Evolutionary conservation across 176 grass and related monocot genomes (phyloP).

Genomic region (Oryza punctata): DNA sequence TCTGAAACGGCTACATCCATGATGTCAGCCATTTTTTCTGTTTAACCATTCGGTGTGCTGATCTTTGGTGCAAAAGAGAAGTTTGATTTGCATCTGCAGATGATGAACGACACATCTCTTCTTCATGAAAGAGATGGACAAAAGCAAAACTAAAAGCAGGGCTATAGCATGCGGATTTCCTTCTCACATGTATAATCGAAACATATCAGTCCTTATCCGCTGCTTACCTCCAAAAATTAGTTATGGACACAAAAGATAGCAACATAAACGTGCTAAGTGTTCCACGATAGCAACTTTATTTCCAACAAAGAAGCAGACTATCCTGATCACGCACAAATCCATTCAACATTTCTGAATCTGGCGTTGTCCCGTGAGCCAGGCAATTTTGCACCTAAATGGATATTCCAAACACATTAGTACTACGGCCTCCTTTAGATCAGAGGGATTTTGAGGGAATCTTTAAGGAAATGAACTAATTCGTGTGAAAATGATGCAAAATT

Average conservation of each 20-base stretch:
- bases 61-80: not conserved
- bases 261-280: not conserved
- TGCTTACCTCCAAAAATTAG: not conserved
- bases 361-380: not conserved
- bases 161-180: not conserved
- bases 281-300: not conserved
- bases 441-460: not conserved
- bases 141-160: not conserved
- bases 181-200: constrained; percentile 5
- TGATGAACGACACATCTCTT: not conserved
- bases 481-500: not conserved
- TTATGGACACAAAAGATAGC: not conserved
- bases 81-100: constrained; percentile 1
- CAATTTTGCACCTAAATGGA: not conserved
- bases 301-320: not conserved
- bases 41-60: not conserved
- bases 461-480: not conserved
- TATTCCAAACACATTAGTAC: not conserved
- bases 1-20: not conserved
- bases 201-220: not conserved
- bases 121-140: too few relatives aligned
- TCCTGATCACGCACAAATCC: not conserved
- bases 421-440: not conserved
- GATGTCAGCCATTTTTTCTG: not conserved
- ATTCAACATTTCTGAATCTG: constrained; percentile 10